These are phyloP conservation scores for Salvia miltiorrhiza DNA, from an alignment of 257 asterid species.

Conservation along the genomic window DNA sequence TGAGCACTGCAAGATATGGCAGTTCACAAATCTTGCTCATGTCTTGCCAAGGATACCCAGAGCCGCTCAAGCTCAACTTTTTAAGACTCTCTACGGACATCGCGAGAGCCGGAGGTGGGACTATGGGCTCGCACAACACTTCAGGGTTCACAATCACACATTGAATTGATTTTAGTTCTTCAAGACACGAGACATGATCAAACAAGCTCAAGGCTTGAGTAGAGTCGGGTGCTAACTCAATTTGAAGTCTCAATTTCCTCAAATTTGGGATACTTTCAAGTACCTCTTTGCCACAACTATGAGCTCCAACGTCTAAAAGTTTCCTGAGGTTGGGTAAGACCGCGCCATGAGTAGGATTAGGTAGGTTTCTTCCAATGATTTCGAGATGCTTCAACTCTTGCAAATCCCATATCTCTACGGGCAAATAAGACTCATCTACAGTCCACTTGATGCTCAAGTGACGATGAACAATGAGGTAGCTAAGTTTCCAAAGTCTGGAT, in stretches of 20 bases:
- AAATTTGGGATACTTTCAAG: neutral
- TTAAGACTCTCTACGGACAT: neutral
- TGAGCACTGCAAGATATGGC: neutral
- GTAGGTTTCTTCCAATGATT: neutral
- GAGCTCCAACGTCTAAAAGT: neutral
- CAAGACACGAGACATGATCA: neutral
- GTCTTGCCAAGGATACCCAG: neutral
- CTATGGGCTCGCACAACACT: neutral
- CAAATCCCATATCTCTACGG: neutral
- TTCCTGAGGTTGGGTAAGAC: neutral
- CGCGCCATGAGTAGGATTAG: neutral
- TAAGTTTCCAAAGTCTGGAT: neutral
- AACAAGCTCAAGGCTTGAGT: neutral
- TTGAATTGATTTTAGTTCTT: neutral
- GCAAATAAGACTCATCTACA: neutral
- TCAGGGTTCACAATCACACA: neutral
- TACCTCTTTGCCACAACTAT: neutral
- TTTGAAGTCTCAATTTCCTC: neutral
- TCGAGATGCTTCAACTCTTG: neutral
- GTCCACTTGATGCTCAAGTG: neutral
- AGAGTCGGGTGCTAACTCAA: neutral
- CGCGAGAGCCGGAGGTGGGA: neutral
- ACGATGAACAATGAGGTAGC: neutral
- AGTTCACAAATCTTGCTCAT: neutral
- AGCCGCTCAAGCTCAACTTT: neutral